Base-by-base conservation (phyloP, 1,284 basidiomycete genomes). In the Inonotus hispidus region DNA sequence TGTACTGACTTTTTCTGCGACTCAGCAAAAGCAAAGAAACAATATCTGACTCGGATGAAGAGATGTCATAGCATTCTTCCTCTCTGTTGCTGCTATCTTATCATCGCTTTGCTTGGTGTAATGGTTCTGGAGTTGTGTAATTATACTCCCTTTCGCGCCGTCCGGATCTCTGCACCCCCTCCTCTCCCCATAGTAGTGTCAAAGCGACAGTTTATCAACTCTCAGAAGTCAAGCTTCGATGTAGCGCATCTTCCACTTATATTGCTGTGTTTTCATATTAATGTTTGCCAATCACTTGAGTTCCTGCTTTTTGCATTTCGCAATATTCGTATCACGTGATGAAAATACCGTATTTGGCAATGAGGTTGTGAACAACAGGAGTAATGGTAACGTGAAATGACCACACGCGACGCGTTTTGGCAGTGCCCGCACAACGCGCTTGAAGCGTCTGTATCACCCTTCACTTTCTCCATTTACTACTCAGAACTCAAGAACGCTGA, bases 41-140 rank as follows among this genome's bases (percentile, higher is more conserved):
- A 68, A 81, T 92, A 55, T 88, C 87, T 3, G 87, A 90, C 70
- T 88, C 88, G 3, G 89, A 91, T 68, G 87, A 89, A 52, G 87
- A 88, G 63, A 85, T 78, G 77, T 71, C 75, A 58, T 79, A 56
- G 55, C 41, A 43, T 16, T 21, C 7, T 43, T 7, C n/a, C 19
- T 43, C 16, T 7, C 32, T 32, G 32, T 8, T n/a, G n/a, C 32
- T 32, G 32, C 32, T n/a, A 21, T 43, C 19, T n/a, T 19, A 43
- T 16, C 6, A 11, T 11, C 14, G 41, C 16, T 43, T 43, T 43
- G 41, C 41, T 21, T 43, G 7, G 16, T 43, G 41, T 43, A 43
- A 16, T 43, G 11, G 41, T 43, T n/a, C 41, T 32, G 8, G 32
- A 43, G 41, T n/a, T 43, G 41, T 43, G 19, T 43, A 43, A 43